phyloP scores from a whole-genome alignment of 2,329 filamentous ascomycete genomes.

The Trichoderma gracile region DNA sequence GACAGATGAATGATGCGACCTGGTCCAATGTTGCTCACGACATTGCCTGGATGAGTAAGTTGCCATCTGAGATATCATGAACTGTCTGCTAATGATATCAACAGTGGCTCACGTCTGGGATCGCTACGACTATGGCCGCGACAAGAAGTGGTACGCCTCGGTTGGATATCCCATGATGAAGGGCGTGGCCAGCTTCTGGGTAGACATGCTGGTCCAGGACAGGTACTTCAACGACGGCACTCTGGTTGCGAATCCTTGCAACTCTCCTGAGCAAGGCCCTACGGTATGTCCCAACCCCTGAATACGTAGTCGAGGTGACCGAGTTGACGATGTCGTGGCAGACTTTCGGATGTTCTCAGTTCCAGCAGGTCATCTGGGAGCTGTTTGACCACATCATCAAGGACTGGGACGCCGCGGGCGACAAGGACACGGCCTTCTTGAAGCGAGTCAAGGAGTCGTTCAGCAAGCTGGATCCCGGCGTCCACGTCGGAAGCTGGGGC shows the following conservation, averaged over 20 bases:
- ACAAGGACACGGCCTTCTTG: slow-evolving; percentile 37
- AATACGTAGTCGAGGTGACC: rapidly evolving
- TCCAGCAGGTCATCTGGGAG: slow-evolving; percentile 53
- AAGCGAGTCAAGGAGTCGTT: slow-evolving; percentile 35
- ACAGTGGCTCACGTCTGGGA: slow-evolving; percentile 58
- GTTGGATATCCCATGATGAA: slow-evolving; percentile 57
- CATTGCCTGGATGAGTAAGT: slow-evolving; percentile 41
- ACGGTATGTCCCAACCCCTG: slow-evolving; percentile 31
- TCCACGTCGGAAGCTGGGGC: slow-evolving; percentile 24
- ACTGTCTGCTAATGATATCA: neutral
- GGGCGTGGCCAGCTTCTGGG: slow-evolving; percentile 56
- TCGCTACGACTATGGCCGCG: slow-evolving; percentile 54
- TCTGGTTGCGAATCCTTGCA: slow-evolving; percentile 59
- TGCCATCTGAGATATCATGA: neutral
- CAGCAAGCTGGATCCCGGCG: slow-evolving; percentile 10
- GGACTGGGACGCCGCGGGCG: slow-evolving; percentile 30
- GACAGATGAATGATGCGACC: slow-evolving; percentile 23
- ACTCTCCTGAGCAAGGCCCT: slow-evolving; percentile 57
- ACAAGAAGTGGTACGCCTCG: slow-evolving; percentile 48
- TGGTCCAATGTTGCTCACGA: slow-evolving; percentile 20
- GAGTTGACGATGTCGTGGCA: neutral
- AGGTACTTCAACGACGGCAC: slow-evolving; percentile 51
- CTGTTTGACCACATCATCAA: slow-evolving; percentile 43
- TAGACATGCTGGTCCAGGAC: slow-evolving; percentile 54
- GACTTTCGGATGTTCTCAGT: slow-evolving; percentile 56